A percentile compares a stretch with the other conserved stretches of the same genome.
phyloP scores from a whole-genome alignment of 805 yeast genomes.

The Metschnikowia cerradonensis region DNA sequence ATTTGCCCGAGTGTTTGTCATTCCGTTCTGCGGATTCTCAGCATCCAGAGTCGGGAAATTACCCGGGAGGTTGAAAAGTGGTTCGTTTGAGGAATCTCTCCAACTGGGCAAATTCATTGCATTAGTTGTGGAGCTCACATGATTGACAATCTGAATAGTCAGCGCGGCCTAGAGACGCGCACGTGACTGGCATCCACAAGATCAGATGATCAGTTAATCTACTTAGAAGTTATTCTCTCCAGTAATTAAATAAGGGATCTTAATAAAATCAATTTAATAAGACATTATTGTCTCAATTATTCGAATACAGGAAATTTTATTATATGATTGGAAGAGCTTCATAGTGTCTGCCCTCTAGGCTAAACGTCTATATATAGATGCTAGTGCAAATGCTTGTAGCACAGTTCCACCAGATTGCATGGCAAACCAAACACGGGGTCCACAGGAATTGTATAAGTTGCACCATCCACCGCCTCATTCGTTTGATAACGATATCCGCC shows the following conservation, averaged over 20 bases:
- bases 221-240: no score
- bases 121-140: background rate
- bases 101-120: background rate
- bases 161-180: background rate
- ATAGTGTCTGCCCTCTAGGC: no score
- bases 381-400: slow-evolving; percentile 10
- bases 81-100: background rate
- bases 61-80: background rate
- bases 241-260: no score
- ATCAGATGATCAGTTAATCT: no score
- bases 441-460: slow-evolving; percentile 10
- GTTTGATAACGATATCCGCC: slow-evolving; percentile 6
- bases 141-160: background rate
- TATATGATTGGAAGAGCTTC: no score
- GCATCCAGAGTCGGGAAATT: background rate
- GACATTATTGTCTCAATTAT: no score
- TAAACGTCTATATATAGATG: no score
- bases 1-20: background rate
- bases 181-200: background rate
- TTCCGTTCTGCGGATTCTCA: background rate
- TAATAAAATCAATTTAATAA: no score
- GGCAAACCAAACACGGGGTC: slow-evolving; percentile 49
- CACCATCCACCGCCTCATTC: slow-evolving; percentile 7
- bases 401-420: slow-evolving; percentile 32
- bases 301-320: no score